Evolutionary conservation across 2,329 filamentous ascomycete genomes (phyloP).

Genomic region (Pseudocercospora fijiensis): DNA sequence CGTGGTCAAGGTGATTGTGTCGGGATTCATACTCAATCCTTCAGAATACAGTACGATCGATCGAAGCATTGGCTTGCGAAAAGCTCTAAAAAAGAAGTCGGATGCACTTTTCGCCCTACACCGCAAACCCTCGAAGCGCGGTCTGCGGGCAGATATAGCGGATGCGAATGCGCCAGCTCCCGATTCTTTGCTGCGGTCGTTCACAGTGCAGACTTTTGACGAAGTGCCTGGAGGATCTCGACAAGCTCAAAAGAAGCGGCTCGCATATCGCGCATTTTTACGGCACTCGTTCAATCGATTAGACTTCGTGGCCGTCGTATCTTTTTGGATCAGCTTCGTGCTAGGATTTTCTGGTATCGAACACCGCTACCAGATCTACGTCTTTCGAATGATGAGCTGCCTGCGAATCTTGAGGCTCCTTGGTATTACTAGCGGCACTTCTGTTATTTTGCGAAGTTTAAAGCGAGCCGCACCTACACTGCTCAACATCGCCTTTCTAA

Average conservation of each 20-base stretch:
- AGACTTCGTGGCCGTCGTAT: constrained; percentile 90
- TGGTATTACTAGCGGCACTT: constrained; percentile 87
- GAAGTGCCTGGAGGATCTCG: constrained; percentile 61
- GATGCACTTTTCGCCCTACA: constrained; percentile 79
- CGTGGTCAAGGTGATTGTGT: constrained; percentile 81
- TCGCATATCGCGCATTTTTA: constrained; percentile 88
- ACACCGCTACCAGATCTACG: constrained; percentile 68
- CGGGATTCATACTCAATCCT: constrained; percentile 87
- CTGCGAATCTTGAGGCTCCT: constrained; percentile 89
- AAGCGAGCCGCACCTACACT: constrained; percentile 93
- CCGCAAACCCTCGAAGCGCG: constrained; percentile 65
- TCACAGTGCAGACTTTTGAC: constrained; percentile 41
- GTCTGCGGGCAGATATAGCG: constrained; percentile 30
- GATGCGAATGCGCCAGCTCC: constrained; percentile 30
- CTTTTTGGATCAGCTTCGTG: constrained; percentile 88
- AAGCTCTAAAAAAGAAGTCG: constrained; percentile 73
- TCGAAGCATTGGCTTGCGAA: constrained; percentile 69
- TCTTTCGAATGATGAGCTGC: constrained; percentile 96
- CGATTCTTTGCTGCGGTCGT: constrained; percentile 36
- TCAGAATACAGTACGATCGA: constrained; percentile 89
- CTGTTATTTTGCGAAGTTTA: constrained; percentile 88
- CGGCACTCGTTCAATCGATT: constrained; percentile 94
- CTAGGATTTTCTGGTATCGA: constrained; percentile 71
- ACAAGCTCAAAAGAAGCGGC: constrained; percentile 77
- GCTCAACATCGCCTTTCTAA: constrained; percentile 88